Conservation (phyloP, 2,329 filamentous ascomycete genomes). For the Clarireedia monteithiana region DNA sequence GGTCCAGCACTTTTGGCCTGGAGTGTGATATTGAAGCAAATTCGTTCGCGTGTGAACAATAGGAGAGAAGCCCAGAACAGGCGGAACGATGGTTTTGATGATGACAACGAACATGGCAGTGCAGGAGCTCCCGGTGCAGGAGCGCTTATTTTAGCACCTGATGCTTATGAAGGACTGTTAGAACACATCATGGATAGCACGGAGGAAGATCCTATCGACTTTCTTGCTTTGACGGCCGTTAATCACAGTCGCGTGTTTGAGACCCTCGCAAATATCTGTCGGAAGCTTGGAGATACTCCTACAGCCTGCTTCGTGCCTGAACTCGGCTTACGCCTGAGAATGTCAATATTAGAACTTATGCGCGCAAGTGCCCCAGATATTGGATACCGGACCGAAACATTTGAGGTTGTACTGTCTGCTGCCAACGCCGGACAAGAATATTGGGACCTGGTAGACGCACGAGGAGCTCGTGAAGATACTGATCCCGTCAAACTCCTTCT, state of each 20-base stretch:
- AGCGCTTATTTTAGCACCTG: conserved; percentile 37
- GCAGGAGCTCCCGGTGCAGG: conserved; percentile 32
- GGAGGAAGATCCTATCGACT: conserved; percentile 36
- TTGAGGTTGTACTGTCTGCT: conserved; percentile 27
- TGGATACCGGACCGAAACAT: conserved; percentile 30
- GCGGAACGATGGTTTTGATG: conserved; percentile 1
- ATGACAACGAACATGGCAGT: conserved; percentile 36
- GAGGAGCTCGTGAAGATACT: conserved; percentile 35
- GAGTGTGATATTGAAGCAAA: conserved; percentile 65
- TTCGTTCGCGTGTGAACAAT: conserved; percentile 31
- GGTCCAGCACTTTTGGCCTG: conserved; percentile 73
- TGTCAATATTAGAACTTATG: conserved; percentile 29
- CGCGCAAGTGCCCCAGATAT: conserved; percentile 22
- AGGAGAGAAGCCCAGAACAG: conserved; percentile 5
- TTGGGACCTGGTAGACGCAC: conserved; percentile 26
- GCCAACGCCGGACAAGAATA: conserved; percentile 25
- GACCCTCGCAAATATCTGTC: conserved; percentile 37
- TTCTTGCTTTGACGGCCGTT: conserved; percentile 39
- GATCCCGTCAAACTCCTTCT: conserved; percentile 41
- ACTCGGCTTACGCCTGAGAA: conserved; percentile 32
- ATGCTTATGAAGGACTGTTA: conserved; percentile 36
- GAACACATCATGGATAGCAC: conserved; percentile 34
- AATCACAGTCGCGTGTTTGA: conserved; percentile 40
- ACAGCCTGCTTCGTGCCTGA: conserved; percentile 32
- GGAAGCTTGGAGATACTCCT: conserved; percentile 32